A percentile compares a stretch with the other conserved stretches of the same genome.
Conservation (phyloP, 1,284 basidiomycete genomes). For the Cronartium ribicola region DNA sequence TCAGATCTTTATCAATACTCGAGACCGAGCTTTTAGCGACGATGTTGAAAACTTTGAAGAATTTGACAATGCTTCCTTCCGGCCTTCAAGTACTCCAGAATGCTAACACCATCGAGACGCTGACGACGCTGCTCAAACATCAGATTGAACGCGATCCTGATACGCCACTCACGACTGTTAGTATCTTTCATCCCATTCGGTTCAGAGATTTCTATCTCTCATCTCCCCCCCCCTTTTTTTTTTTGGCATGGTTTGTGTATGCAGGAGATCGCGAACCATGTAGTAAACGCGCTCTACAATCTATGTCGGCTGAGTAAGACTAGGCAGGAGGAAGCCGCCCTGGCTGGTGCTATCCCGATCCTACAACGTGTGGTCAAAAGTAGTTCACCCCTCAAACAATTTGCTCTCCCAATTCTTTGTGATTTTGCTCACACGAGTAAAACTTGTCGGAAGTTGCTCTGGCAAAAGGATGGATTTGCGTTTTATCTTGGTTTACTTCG, state of each 20-base stretch:
- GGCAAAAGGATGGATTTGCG: slow-evolving; percentile 72
- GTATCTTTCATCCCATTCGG: slow-evolving; percentile 48
- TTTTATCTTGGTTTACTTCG: slow-evolving; percentile 79
- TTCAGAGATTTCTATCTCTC: background rate
- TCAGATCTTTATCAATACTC: slow-evolving; percentile 71
- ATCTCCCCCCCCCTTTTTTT: slow-evolving; percentile 6
- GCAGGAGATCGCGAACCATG: slow-evolving; percentile 86
- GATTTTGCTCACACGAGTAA: slow-evolving; percentile 90
- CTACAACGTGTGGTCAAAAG: slow-evolving; percentile 80
- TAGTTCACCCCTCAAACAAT: slow-evolving; percentile 87
- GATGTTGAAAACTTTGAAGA: slow-evolving; percentile 91
- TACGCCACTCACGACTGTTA: slow-evolving; percentile 68
- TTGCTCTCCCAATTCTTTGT: slow-evolving; percentile 91
- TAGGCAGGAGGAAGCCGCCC: slow-evolving; percentile 91
- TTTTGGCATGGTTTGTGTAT: slow-evolving; percentile 28
- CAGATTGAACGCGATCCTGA: slow-evolving; percentile 61
- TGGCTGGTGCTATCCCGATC: slow-evolving; percentile 86
- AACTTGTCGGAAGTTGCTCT: slow-evolving; percentile 75
- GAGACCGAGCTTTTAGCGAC: slow-evolving; percentile 78
- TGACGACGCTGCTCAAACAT: slow-evolving; percentile 76
- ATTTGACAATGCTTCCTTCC: slow-evolving; percentile 84
- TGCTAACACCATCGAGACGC: slow-evolving; percentile 85
- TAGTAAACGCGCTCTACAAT: slow-evolving; percentile 92
- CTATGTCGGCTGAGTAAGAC: slow-evolving; percentile 89
- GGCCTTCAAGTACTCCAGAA: slow-evolving; percentile 90